A percentile compares a stretch with the other conserved stretches of the same genome.
Conservation (phyloP, 306 rosid genomes). For the Crotalaria pallida region DNA sequence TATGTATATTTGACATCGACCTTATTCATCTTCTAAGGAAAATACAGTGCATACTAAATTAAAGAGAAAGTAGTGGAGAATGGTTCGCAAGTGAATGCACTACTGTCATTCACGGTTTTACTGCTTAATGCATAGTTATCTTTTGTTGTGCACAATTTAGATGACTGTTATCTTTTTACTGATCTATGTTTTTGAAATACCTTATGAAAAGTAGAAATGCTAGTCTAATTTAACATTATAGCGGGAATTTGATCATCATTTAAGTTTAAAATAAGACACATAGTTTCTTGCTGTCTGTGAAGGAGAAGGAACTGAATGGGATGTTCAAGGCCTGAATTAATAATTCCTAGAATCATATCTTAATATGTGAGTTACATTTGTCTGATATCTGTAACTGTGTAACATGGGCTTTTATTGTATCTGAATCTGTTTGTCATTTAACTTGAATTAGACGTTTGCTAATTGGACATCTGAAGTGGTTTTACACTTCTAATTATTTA, state of each 20-base stretch:
- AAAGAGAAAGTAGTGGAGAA: not conserved
- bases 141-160: not conserved
- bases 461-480: not conserved
- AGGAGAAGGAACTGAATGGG: not conserved
- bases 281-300: not conserved
- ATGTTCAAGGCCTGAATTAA: not conserved
- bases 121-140: not conserved
- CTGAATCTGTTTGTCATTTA: not conserved
- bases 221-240: not conserved
- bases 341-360: not conserved
- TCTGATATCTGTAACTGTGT: not conserved
- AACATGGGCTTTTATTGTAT: not conserved
- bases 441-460: not conserved
- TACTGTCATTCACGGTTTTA: not conserved
- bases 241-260: not conserved
- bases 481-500: not conserved
- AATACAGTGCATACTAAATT: not conserved
- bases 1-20: not conserved
- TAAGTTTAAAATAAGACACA: not conserved
- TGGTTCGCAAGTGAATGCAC: not conserved
- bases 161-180: not conserved
- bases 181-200: not conserved
- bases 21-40: not conserved
- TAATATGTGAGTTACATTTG: not conserved
- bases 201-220: not conserved